Conservation (phyloP, 345 rosid genomes). For the Anastatica hierochuntica region DNA sequence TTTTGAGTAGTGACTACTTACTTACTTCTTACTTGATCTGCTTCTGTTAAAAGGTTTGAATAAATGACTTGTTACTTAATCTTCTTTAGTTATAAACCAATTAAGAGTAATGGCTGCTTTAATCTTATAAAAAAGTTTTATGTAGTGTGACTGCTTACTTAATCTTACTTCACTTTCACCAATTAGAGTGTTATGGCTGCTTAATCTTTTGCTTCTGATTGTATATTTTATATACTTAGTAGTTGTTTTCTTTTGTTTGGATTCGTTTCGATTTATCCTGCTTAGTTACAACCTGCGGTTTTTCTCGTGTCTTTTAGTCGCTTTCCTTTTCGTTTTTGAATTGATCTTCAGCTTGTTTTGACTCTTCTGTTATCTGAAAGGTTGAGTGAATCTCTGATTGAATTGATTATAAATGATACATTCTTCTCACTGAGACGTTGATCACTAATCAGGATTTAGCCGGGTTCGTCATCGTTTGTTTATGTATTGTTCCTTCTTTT, state of each 20-base stretch:
- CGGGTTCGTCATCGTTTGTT: too few species aligned
- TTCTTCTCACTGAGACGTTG: background rate
- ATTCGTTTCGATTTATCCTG: slow-evolving; percentile 7
- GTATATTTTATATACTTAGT: slow-evolving; percentile 2
- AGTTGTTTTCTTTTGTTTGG: slow-evolving; percentile 23
- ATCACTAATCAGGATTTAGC: too few species aligned
- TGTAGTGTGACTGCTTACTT: too few species aligned
- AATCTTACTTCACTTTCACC: too few species aligned
- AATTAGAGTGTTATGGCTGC: slow-evolving; percentile 6
- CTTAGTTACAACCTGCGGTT: slow-evolving; percentile 17
- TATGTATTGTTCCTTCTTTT: too few species aligned
- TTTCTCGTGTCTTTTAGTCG: slow-evolving; percentile 22
- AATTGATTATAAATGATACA: slow-evolving; percentile 11
- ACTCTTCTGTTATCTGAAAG: slow-evolving; percentile 24
- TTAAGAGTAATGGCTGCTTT: background rate
- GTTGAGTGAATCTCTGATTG: slow-evolving; percentile 11
- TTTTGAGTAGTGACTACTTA: too few species aligned
- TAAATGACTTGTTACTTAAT: background rate
- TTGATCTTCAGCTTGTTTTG: slow-evolving; percentile 17
- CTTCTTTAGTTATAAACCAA: too few species aligned
- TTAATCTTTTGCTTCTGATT: slow-evolving; percentile 2
- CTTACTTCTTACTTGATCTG: too few species aligned
- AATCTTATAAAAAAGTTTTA: slow-evolving; percentile 4
- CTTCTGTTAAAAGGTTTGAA: background rate
- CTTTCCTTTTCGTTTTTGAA: slow-evolving; percentile 17